These are phyloP conservation scores for Parathielavia hyrcaniae DNA, from an alignment of 495 filamentous ascomycete genomes.

Conservation along the genomic window DNA sequence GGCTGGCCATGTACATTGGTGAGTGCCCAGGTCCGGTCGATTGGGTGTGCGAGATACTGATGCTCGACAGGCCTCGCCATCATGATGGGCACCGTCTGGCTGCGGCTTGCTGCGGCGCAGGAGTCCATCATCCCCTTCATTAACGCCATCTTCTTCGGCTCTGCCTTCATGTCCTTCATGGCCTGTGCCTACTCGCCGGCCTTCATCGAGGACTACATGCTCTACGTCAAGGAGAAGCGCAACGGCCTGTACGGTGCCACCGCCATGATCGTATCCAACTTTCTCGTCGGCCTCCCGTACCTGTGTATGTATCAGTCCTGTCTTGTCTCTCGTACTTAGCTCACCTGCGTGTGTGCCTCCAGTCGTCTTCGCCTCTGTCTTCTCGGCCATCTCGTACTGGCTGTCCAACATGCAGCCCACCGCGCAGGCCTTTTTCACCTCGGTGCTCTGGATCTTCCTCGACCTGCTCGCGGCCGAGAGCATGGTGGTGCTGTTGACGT, in stretches of 20 bases:
- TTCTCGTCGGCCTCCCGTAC: constrained; percentile 73
- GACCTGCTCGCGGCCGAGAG: constrained; percentile 76
- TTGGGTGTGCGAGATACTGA: constrained; percentile 1
- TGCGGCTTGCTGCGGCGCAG: constrained; percentile 59
- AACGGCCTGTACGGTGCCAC: constrained; percentile 74
- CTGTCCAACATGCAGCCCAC: constrained; percentile 67
- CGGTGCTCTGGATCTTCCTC: constrained; percentile 81
- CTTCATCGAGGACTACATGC: constrained; percentile 71
- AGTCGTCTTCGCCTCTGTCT: constrained; percentile 64
- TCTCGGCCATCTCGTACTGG: constrained; percentile 71
- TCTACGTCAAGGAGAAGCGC: constrained; percentile 69
- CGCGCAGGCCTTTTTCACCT: constrained; percentile 63
- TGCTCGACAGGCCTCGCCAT: constrained; percentile 53
- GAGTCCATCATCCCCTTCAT: constrained; percentile 67
- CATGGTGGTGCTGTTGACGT: constrained; percentile 67
- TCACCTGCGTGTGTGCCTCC: constrained; percentile 9
- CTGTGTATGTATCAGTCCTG: constrained; percentile 43
- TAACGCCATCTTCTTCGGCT: constrained; percentile 69
- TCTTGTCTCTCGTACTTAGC: neutral
- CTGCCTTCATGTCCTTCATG: constrained; percentile 89
- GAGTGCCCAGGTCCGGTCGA: constrained; percentile 17
- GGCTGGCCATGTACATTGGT: constrained; percentile 76
- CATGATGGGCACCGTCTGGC: constrained; percentile 85
- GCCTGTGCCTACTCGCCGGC: constrained; percentile 76
- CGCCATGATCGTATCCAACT: constrained; percentile 68